Evolutionary conservation across 345 rosid species (phyloP).

Genomic region (Reutealis trisperma): DNA sequence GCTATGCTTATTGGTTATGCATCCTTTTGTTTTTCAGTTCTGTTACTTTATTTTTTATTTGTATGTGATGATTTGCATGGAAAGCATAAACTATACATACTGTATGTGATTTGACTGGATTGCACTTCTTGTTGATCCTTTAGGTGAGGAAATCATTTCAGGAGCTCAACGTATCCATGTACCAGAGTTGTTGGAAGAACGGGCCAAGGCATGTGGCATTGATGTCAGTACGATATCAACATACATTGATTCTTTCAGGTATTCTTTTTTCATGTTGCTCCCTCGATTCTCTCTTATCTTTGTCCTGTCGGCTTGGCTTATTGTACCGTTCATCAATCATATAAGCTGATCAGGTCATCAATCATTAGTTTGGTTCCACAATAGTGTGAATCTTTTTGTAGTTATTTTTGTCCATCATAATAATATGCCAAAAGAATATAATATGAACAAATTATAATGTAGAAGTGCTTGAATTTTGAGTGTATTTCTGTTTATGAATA

Average conservation of each 20-base stretch:
- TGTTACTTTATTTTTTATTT: background rate
- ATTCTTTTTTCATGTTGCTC: background rate
- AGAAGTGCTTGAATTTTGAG: no score
- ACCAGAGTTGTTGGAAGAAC: slow-evolving; percentile 68
- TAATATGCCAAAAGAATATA: no score
- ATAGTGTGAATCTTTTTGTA: no score
- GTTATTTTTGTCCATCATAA: no score
- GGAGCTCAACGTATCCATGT: slow-evolving; percentile 95
- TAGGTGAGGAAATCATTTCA: slow-evolving; percentile 95
- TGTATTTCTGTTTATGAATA: no score
- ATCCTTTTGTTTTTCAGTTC: background rate
- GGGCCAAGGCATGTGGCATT: slow-evolving; percentile 67
- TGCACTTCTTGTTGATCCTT: background rate
- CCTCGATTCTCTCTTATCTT: background rate
- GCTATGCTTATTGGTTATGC: background rate
- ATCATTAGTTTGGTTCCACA: no score
- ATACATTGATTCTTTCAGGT: slow-evolving; percentile 91
- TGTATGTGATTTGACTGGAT: background rate
- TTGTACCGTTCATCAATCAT: background rate
- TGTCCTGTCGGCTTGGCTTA: background rate
- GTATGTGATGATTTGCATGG: background rate
- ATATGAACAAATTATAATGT: no score
- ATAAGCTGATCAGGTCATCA: no score
- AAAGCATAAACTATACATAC: background rate
- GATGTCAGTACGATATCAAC: slow-evolving; percentile 73